Percentiles rank a stretch among this genome's conserved stretches.
Conservation (phyloP, 805 yeast genomes). For the Candida dajiaensis region DNA sequence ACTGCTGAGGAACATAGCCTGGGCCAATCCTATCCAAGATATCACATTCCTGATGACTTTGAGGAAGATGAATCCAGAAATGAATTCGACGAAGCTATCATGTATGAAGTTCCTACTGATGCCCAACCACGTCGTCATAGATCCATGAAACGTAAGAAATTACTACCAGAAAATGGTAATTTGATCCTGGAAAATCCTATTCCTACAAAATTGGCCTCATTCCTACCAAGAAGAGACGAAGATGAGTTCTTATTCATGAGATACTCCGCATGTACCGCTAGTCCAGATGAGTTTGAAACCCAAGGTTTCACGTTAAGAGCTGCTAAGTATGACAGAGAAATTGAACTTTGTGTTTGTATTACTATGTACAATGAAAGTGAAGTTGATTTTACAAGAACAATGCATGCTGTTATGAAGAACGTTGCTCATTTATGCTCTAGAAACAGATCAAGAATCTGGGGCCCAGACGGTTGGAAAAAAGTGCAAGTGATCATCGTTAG, state of each 20-base stretch:
- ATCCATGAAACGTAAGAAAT: conserved; percentile 65
- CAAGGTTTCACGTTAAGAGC: conserved; percentile 85
- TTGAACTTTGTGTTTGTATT: conserved; percentile 85
- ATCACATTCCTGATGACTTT: conserved; percentile 1
- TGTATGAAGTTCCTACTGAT: conserved; percentile 31
- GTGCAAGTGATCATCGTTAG: conserved; percentile 87
- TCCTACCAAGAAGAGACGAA: conserved; percentile 79
- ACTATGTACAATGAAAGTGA: conserved; percentile 99
- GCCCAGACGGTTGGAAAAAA: conserved; percentile 94
- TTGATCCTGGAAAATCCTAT: conserved; percentile 90
- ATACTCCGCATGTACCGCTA: conserved; percentile 93
- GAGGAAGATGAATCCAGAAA: conserved; percentile 13
- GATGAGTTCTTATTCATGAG: conserved; percentile 96
- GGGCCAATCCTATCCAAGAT: neutral
- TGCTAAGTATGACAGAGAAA: conserved; percentile 81
- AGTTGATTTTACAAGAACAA: conserved; percentile 79
- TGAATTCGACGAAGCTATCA: conserved; percentile 41
- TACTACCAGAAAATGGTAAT: conserved; percentile 71
- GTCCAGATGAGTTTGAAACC: conserved; percentile 76
- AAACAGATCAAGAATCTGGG: conserved; percentile 84
- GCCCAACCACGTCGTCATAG: conserved; percentile 57
- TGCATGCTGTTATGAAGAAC: conserved; percentile 92
- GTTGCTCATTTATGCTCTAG: conserved; percentile 83
- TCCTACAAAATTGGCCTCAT: conserved; percentile 80
- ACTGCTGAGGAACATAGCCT: conserved; percentile 32